These are phyloP conservation scores for Durotheca rogersii DNA, from an alignment of 495 filamentous ascomycete genomes.

Conservation along the genomic window DNA sequence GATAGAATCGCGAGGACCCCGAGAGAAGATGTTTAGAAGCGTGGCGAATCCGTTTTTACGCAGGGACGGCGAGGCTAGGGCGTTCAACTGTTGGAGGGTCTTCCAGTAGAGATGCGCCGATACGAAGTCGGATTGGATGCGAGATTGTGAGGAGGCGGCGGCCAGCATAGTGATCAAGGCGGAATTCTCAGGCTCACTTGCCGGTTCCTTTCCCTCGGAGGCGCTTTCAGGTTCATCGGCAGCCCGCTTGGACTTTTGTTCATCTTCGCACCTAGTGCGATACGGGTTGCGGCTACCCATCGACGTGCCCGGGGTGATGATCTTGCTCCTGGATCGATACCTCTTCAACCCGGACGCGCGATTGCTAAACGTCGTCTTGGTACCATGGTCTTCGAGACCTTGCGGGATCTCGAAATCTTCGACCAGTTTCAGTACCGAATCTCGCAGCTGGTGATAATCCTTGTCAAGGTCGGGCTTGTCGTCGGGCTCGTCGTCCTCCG, in stretches of 20 bases:
- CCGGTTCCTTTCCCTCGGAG: constrained; percentile 37
- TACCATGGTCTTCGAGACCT: constrained; percentile 53
- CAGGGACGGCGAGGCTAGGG: constrained; percentile 62
- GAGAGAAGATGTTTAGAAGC: constrained; percentile 68
- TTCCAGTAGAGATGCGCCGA: constrained; percentile 69
- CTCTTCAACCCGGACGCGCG: constrained; percentile 55
- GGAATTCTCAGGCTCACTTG: constrained; percentile 40
- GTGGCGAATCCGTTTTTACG: constrained; percentile 64
- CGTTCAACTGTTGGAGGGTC: constrained; percentile 63
- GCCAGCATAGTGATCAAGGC: constrained; percentile 68
- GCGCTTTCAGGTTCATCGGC: constrained; percentile 34
- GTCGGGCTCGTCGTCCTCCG: constrained; percentile 61
- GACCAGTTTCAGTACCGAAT: constrained; percentile 77
- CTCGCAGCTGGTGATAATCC: constrained; percentile 79
- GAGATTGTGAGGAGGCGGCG: constrained; percentile 64
- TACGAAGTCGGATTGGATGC: constrained; percentile 68
- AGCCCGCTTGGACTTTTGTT: constrained; percentile 33
- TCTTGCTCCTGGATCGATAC: constrained; percentile 51
- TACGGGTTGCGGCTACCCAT: constrained; percentile 59
- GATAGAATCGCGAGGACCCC: constrained; percentile 67
- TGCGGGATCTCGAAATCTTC: constrained; percentile 76
- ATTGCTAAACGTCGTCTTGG: constrained; percentile 63
- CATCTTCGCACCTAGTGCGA: constrained; percentile 44
- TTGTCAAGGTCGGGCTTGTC: constrained; percentile 70
- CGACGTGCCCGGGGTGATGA: constrained; percentile 47